Evolutionary conservation across 2,329 filamentous ascomycete species (phyloP).

Genomic region (Penicillium sp.): DNA sequence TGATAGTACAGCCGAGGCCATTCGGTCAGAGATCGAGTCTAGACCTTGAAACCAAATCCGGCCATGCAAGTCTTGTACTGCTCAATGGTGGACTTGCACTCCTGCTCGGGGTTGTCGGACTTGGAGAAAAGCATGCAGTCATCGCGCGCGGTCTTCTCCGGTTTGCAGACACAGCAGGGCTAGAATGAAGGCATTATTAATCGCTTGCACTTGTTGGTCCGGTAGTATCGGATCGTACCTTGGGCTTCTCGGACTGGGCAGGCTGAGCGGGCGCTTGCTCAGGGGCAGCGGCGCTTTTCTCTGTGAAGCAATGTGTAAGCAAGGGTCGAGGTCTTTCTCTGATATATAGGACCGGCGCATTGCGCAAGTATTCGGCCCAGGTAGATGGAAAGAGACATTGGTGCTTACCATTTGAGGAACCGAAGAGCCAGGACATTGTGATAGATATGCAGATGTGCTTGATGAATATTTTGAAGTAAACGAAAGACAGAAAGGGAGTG

Average conservation of each 20-base stretch:
- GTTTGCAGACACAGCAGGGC: conserved; percentile 97
- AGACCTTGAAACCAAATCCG: conserved; percentile 79
- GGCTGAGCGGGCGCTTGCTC: conserved; percentile 21
- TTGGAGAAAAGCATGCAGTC: conserved; percentile 99
- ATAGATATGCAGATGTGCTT: background rate
- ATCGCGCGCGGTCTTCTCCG: conserved; percentile 88
- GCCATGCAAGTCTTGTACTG: conserved; percentile 92
- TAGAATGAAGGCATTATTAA: conserved; percentile 39
- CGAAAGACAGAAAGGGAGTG: conserved; percentile 1
- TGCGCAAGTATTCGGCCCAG: conserved; percentile 8
- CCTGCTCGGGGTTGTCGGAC: conserved; percentile 71
- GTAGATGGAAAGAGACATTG: background rate
- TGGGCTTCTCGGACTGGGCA: conserved; percentile 38
- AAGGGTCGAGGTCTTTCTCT: background rate
- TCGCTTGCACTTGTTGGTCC: conserved; percentile 1
- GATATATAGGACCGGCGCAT: conserved; percentile 11
- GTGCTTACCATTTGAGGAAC: conserved; percentile 36
- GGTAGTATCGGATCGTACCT: conserved; percentile 28
- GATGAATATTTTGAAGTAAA: background rate
- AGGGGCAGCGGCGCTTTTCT: conserved; percentile 24
- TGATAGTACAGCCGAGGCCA: conserved; percentile 5
- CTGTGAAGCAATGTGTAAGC: conserved; percentile 18
- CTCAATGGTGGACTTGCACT: conserved; percentile 79
- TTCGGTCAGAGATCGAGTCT: conserved; percentile 14
- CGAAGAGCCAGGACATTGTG: conserved; percentile 40